phyloP scores from a whole-genome alignment of 179 eudicot species.

The Spergularia azorica region DNA sequence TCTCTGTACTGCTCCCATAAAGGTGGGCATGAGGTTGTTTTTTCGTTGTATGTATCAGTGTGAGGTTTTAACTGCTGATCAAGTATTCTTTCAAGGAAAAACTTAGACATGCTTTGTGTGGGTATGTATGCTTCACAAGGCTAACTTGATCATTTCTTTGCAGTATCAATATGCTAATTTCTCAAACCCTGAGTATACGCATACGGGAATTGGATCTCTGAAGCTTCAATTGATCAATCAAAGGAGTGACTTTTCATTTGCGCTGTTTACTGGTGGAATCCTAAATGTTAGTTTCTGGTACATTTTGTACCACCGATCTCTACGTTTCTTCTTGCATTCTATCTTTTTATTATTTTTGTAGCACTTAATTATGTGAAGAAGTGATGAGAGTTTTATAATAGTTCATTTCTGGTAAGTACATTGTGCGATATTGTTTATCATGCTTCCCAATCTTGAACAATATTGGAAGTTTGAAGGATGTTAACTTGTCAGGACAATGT shows the following conservation, averaged over 20 bases:
- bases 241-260: conserved; percentile 75
- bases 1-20: conserved; percentile 67
- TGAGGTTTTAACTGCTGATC: too few relatives aligned
- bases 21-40: conserved; percentile 39
- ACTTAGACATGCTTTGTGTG: too few relatives aligned
- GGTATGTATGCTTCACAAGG: too few relatives aligned
- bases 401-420: background rate
- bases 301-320: background rate
- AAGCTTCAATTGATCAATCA: conserved; percentile 72
- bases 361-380: background rate
- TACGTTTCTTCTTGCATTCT: background rate
- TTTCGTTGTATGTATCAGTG: background rate
- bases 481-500: background rate
- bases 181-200: conserved; percentile 45
- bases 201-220: conserved; percentile 58
- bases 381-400: too few relatives aligned
- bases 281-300: conserved; percentile 35
- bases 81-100: too few relatives aligned
- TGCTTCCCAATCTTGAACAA: background rate
- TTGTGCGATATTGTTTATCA: too few relatives aligned
- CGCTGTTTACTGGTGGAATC: conserved; percentile 60
- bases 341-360: background rate
- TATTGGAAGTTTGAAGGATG: background rate
- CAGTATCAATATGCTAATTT: conserved; percentile 78
- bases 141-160: conserved; percentile 17